Conservation (phyloP, 306 rosid genomes). For the Vicia faba region DNA sequence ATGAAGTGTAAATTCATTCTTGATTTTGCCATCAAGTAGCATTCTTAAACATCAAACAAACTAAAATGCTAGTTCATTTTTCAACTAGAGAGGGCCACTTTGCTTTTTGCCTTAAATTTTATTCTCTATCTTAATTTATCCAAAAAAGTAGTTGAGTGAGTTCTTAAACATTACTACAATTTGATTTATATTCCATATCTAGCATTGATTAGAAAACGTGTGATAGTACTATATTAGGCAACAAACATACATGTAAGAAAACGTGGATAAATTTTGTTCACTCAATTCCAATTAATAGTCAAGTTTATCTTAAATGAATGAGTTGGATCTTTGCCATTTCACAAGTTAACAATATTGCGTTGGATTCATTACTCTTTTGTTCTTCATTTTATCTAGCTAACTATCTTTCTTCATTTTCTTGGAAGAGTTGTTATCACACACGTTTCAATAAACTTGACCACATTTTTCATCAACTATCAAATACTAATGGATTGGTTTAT, state of each 20-base stretch:
- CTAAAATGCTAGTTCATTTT: constrained; percentile 20
- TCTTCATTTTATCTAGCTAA: constrained; percentile 7
- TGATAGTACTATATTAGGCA: not conserved
- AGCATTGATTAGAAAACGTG: not conserved
- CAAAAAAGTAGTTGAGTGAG: constrained; percentile 27
- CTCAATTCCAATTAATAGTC: not conserved
- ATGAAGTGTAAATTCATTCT: not conserved
- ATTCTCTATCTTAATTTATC: constrained; percentile 24
- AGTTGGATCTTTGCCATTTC: constrained; percentile 9
- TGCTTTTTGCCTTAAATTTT: constrained; percentile 5
- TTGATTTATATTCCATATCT: not conserved
- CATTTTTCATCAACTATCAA: constrained; percentile 4
- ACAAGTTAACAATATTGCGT: constrained; percentile 19
- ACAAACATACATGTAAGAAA: not conserved
- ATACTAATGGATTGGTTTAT: constrained; percentile 8
- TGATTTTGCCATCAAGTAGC: not conserved
- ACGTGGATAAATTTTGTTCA: not conserved
- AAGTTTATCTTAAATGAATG: constrained; percentile 4
- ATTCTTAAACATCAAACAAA: not conserved
- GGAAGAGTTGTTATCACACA: constrained; percentile 22
- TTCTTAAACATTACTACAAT: not conserved
- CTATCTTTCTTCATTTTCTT: not conserved
- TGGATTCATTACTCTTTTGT: not conserved
- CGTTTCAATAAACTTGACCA: constrained; percentile 34
- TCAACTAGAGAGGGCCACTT: not conserved